Conservation (phyloP, 495 filamentous ascomycete genomes). For the Penicillium cosmopolitanum region DNA sequence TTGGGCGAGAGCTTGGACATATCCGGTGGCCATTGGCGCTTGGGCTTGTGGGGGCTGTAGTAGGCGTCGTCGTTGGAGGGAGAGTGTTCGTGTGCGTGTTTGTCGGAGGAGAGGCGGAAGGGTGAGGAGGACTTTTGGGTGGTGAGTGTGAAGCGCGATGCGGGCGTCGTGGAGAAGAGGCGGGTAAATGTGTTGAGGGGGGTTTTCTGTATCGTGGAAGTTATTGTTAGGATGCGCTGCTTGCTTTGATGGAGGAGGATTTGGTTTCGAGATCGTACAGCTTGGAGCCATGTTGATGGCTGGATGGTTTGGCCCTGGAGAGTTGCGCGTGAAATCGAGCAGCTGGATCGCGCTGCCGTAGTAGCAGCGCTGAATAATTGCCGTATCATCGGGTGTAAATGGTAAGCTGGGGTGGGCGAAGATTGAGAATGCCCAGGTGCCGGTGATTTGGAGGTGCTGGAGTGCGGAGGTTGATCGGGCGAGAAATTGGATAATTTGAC, state of each 20-base stretch:
- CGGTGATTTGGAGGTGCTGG: neutral
- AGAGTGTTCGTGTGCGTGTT: conserved; percentile 11
- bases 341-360: neutral
- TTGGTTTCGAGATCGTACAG: conserved; percentile 2
- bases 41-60: conserved; percentile 72
- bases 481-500: conserved; percentile 16
- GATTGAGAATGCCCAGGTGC: neutral
- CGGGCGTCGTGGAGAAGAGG: conserved; percentile 24
- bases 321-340: neutral
- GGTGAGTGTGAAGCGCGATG: conserved; percentile 21
- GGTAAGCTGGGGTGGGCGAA: neutral
- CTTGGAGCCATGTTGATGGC: conserved; percentile 2
- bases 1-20: conserved; percentile 77
- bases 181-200: conserved; percentile 17
- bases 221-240: neutral
- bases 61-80: conserved; percentile 26
- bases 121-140: conserved; percentile 31
- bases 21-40: conserved; percentile 91
- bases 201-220: conserved; percentile 5
- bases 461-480: conserved; percentile 5
- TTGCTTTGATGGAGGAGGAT: neutral
- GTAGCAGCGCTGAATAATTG: conserved; percentile 6
- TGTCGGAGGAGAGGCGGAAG: conserved; percentile 44
- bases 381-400: conserved; percentile 16
- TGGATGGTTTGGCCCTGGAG: neutral